Evolutionary conservation across 352 stramenopile genomes (phyloP), one percentile per base, ranked within the genome.

Genomic region (Phytophthora vignae): DNA sequence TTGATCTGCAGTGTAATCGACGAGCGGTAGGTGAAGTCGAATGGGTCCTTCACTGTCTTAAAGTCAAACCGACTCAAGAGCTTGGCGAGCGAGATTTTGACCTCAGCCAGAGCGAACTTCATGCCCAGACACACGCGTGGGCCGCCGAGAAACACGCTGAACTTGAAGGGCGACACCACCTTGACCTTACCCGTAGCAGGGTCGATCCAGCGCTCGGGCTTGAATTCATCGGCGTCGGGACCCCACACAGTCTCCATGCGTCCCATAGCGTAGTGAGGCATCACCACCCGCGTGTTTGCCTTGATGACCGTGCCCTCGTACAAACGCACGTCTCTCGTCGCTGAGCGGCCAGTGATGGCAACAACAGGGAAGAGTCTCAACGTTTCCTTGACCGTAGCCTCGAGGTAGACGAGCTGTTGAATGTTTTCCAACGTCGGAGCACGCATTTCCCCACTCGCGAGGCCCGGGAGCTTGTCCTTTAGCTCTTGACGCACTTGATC

Each of bases 121-220:
- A 86, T 83, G 11, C 88, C 88, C 8, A 95, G 33, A 48, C 87
- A 96, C n/a, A 79, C 79, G 19, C 88, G 87, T 8, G 79, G 82
- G 0, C 90, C 90, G 21, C 77, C 87, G 11, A 89, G 63, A 64
- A 96, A 95, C 0, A 78, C 82, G 6, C 78, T 76, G 61, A 91
- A 95, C 64, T 90, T 88, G 72, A 84, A 91, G 6, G 83, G 69
- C 8, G 82, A 89, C 21, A 91, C 62, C 38, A 77, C 65, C 2
- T 76, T 75, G 19, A 85, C 57, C 44, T 85, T 90, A 19, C 75
- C 68, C 0, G 76, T 88, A 2, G 55, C 55, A 0, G 27, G 27
- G 10, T 92, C 82, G 44, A 95, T 78, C 79, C 83, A 95, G 2
- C 90, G 77, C 40, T 95, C 85, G 1, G 88, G 88, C 54, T 85